A percentile compares a stretch with the other conserved stretches of the same genome.
Conservation (phyloP, 306 rosid species). For the Vachellia collinsii region DNA sequence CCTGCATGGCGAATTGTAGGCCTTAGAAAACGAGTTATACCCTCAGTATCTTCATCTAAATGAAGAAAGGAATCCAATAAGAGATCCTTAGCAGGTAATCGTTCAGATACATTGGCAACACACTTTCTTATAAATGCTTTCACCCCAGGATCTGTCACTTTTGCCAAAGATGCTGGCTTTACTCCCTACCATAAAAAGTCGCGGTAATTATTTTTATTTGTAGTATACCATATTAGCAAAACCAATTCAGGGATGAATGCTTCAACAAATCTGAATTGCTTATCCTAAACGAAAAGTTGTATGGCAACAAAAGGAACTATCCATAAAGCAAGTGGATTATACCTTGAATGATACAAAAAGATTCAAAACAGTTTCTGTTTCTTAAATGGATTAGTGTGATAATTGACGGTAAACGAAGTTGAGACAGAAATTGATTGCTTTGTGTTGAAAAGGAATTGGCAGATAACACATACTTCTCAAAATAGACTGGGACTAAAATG, state of each 20-base stretch:
- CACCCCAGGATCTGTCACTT: conserved; percentile 67
- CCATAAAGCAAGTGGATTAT: background rate
- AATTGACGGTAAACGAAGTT: conserved; percentile 10
- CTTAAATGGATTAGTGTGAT: conserved; percentile 6
- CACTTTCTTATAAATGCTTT: conserved; percentile 85
- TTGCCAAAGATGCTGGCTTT: conserved; percentile 89
- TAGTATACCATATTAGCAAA: conserved; percentile 29
- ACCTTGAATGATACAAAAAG: conserved; percentile 16
- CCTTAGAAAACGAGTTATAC: conserved; percentile 47
- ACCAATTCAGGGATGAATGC: conserved; percentile 1
- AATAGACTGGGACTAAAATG: background rate
- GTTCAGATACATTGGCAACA: conserved; percentile 70
- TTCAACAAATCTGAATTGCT: background rate
- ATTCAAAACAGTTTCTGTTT: conserved; percentile 27
- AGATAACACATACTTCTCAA: conserved; percentile 23
- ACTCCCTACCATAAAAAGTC: conserved; percentile 69
- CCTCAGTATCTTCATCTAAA: conserved; percentile 56
- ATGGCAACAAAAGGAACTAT: conserved; percentile 6
- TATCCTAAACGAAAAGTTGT: conserved; percentile 17
- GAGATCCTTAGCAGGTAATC: conserved; percentile 86
- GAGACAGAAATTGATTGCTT: conserved; percentile 12
- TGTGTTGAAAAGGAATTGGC: conserved; percentile 22
- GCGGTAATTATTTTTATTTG: conserved; percentile 20
- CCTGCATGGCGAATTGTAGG: conserved; percentile 47
- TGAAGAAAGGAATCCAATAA: conserved; percentile 84